phyloP scores from a whole-genome alignment of 495 filamentous ascomycete species.

The Tuber melanosporum region DNA sequence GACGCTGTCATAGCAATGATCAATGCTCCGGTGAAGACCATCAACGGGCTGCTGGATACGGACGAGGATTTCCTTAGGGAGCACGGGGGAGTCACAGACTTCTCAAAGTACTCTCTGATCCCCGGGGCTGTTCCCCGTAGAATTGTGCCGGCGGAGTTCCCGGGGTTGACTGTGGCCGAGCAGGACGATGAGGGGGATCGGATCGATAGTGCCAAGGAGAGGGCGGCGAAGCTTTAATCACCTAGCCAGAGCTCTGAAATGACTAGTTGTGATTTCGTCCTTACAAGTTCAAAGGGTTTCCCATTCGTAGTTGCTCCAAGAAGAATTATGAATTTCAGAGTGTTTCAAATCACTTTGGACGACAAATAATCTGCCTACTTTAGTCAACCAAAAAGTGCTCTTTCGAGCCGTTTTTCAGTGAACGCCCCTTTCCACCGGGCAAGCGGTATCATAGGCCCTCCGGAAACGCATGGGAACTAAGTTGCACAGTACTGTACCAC shows the following conservation, averaged over 20 bases:
- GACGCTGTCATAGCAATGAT: constrained; percentile 75
- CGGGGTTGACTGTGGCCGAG: constrained; percentile 65
- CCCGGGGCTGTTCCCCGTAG: constrained; percentile 58
- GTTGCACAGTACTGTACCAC: background rate
- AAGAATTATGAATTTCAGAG: background rate
- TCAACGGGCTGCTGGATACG: constrained; percentile 67
- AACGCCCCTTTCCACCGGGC: background rate
- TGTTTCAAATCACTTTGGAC: background rate
- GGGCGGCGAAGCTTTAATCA: constrained; percentile 13
- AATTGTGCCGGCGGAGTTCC: constrained; percentile 71
- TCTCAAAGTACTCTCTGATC: constrained; percentile 65
- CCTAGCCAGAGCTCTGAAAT: background rate
- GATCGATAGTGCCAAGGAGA: constrained; percentile 54
- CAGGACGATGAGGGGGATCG: constrained; percentile 74
- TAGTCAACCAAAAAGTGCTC: background rate
- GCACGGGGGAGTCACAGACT: constrained; percentile 60
- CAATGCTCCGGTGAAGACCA: constrained; percentile 50
- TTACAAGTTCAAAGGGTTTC: background rate
- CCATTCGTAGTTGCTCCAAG: background rate
- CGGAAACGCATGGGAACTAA: background rate
- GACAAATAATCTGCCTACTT: background rate
- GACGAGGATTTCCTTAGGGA: constrained; percentile 78
- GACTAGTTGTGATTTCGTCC: background rate
- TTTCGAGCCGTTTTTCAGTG: background rate
- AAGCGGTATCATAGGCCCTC: background rate